phyloP scores from a whole-genome alignment of 768 basidiomycete species.

The Boletus eberwhitei region DNA sequence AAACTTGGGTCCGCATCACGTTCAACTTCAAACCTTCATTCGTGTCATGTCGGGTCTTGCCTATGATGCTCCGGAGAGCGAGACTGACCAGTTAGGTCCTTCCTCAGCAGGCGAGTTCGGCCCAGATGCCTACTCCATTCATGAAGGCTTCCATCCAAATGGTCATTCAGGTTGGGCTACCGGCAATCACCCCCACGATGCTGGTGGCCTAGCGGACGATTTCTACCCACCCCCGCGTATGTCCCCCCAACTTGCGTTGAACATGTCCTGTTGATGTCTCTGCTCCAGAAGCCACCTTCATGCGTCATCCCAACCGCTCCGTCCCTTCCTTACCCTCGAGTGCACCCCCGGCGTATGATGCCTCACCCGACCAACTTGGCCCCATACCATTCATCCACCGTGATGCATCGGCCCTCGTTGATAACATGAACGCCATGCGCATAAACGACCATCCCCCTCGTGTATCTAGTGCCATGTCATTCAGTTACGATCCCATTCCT shows the following conservation, averaged over 20 bases:
- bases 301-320: conserved; percentile 47
- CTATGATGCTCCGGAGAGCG: conserved; percentile 25
- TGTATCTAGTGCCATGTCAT: conserved; percentile 29
- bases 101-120: conserved; percentile 2
- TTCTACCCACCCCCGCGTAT: conserved; percentile 23
- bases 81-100: conserved; percentile 6
- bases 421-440: conserved; percentile 52
- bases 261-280: conserved; percentile 7
- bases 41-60: conserved; percentile 30
- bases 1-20: background rate
- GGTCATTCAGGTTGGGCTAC: conserved; percentile 6
- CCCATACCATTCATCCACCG: conserved; percentile 39
- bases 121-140: conserved; percentile 1
- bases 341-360: conserved; percentile 32
- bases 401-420: conserved; percentile 41
- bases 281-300: conserved; percentile 27
- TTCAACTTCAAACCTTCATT: background rate
- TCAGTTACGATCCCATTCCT: conserved; percentile 44
- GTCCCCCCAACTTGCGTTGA: conserved; percentile 5
- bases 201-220: conserved; percentile 7
- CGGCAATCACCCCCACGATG: conserved; percentile 3
- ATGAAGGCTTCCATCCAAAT: background rate
- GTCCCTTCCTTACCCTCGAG: conserved; percentile 44
- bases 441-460: conserved; percentile 42
- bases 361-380: conserved; percentile 20